Base-by-base conservation (phyloP, 2,329 filamentous ascomycete species). In the Colletotrichum tropicicola region DNA sequence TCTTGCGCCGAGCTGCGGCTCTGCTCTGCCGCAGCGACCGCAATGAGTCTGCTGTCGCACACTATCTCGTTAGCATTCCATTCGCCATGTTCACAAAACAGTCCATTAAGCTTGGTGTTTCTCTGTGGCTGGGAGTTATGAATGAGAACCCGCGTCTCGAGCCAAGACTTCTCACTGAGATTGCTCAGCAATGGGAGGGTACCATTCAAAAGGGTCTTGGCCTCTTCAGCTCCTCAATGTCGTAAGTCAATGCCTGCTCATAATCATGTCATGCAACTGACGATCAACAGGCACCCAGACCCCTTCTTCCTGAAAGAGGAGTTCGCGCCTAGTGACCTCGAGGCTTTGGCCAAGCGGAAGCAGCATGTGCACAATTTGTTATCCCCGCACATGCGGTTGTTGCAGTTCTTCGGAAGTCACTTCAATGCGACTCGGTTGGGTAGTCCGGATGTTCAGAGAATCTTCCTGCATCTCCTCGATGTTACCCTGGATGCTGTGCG, bases 51-150 rank as follows among this genome's bases (percentile, higher is more conserved):
- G 88, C 91, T 1, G 90, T 98, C 59, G 89, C 93, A 12, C 92
- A 95, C 73, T 91, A 97, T 73, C 85, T 99, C 15, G 95, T 99
- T 67, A 91, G 89, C 70, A 96, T 99, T 66, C 97, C 96, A 0
- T 99, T 99, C 77, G 87, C 89, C 41, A 88, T 97, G 48, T 98
- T 99, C 75, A 97, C 92, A 5, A 97, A 97, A 75, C 92, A 97
- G 73, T 96, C 94, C 2, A 96, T 99, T 75, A 97, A 97, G 74
- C 88, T 98, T 53, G 97, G 96, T 6, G 92, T 98, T 35, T 98
- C 96, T 4, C 82, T 99, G 6, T 99, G 96, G 96, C 89, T 98
- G 66, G 96, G 96, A 25, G 92, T 98, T 13, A 97, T 98, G 73
- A 96, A 98, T 72, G 96, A 99, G 76, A 98, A 97, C 72, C 92